Evolutionary conservation across 768 basidiomycete species (phyloP).

Genomic region (Tylopilus vinaceipallidus): DNA sequence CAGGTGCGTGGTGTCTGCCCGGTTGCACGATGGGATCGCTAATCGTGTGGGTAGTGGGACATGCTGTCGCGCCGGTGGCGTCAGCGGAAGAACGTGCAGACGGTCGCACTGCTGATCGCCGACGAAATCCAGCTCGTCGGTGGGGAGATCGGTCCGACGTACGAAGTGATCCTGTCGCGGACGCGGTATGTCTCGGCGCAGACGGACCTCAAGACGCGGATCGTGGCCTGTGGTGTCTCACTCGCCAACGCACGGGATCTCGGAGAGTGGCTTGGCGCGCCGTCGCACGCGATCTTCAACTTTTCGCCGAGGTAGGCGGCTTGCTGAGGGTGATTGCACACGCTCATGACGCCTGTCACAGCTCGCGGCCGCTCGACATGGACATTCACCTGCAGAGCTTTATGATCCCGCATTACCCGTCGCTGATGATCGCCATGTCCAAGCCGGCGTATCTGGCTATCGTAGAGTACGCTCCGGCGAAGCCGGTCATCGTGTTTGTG

Average conservation of each 20-base stretch:
- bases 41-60: conserved; percentile 70
- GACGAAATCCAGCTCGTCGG: conserved; percentile 96
- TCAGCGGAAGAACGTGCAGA: conserved; percentile 95
- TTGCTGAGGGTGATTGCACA: no score
- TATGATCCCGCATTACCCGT: conserved; percentile 95
- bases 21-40: neutral
- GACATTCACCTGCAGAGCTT: conserved; percentile 97
- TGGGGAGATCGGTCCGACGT: conserved; percentile 92
- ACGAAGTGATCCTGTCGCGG: conserved; percentile 93
- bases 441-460: conserved; percentile 96
- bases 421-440: conserved; percentile 98
- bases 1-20: conserved; percentile 50
- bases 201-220: conserved; percentile 87
- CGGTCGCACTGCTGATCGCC: conserved; percentile 86
- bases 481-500: conserved; percentile 91
- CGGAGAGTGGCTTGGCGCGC: conserved; percentile 97
- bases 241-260: conserved; percentile 94
- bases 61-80: conserved; percentile 93
- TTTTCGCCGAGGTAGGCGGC: conserved; percentile 79
- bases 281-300: conserved; percentile 94
- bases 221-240: conserved; percentile 93
- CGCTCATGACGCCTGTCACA: conserved; percentile 32
- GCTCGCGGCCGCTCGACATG: conserved; percentile 95
- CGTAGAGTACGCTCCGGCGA: conserved; percentile 78
- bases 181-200: conserved; percentile 97